Percentiles rank a stretch among this genome's conserved stretches.
Conservation (phyloP, 768 basidiomycete species). For the Agrocybe praecox region DNA sequence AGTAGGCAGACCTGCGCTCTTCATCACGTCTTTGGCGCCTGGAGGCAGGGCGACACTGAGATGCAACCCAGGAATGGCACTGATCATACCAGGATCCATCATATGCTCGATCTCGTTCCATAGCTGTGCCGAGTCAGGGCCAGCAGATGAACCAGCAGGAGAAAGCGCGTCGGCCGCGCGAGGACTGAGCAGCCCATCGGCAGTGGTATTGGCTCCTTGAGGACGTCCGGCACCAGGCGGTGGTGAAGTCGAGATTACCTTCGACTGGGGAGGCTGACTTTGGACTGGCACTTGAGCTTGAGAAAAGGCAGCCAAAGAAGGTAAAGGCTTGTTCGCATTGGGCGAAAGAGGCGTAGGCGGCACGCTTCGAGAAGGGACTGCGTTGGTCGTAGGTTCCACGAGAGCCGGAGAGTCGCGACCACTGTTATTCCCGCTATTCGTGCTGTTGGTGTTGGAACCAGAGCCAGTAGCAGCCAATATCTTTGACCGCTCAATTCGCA, state of each 20-base stretch:
- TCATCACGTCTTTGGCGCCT: slow-evolving; percentile 22
- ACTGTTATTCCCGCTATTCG: neutral
- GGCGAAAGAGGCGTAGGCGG: slow-evolving; percentile 4
- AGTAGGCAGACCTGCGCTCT: slow-evolving; percentile 19
- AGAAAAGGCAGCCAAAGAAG: neutral
- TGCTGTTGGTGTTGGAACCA: slow-evolving; percentile 1
- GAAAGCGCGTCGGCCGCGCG: slow-evolving; percentile 12
- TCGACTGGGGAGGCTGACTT: neutral
- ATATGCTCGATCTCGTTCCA: slow-evolving; percentile 30
- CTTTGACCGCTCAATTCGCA: neutral
- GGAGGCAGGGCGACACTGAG: slow-evolving; percentile 21
- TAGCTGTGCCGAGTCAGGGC: slow-evolving; percentile 24
- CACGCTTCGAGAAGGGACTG: neutral
- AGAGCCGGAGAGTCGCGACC: slow-evolving; percentile 9
- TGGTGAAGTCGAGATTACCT: neutral
- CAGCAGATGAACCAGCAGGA: slow-evolving; percentile 19
- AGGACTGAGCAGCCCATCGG: slow-evolving; percentile 13
- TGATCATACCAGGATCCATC: slow-evolving; percentile 28
- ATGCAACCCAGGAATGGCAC: slow-evolving; percentile 23
- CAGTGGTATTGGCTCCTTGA: neutral
- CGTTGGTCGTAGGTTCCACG: slow-evolving; percentile 2
- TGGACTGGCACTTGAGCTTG: neutral
- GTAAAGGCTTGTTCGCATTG: slow-evolving; percentile 14
- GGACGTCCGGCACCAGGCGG: neutral
- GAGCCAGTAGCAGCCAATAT: neutral